Percentiles rank a stretch among this genome's conserved stretches.
Conservation (phyloP, 2,329 filamentous ascomycete species). For the Ophiocordyceps unilateralis region DNA sequence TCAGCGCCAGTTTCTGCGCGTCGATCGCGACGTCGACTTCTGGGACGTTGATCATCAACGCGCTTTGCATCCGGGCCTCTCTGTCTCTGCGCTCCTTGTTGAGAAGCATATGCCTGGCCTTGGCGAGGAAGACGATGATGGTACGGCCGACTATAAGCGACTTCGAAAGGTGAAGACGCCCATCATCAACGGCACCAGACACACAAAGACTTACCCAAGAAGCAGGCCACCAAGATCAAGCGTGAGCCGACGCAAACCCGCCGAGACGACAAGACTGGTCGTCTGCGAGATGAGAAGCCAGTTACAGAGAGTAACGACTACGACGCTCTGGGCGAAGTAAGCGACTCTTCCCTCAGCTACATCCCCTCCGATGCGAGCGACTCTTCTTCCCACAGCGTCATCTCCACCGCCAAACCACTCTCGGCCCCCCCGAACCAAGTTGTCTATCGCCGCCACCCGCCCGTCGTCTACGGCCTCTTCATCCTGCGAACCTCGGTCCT, state of each 20-base stretch:
- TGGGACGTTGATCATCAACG: constrained; percentile 12
- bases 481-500: constrained; percentile 21
- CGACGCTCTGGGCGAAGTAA: neutral
- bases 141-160: too few relatives aligned
- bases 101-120: constrained; percentile 2
- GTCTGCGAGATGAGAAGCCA: too few relatives aligned
- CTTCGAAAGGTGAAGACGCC: too few relatives aligned
- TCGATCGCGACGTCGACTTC: constrained; percentile 11
- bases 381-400: too few relatives aligned
- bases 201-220: neutral
- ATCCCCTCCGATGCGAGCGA: too few relatives aligned
- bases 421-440: neutral
- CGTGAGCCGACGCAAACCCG: neutral
- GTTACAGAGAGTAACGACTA: too few relatives aligned
- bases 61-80: neutral
- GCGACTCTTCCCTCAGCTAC: neutral
- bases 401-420: too few relatives aligned
- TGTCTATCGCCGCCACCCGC: constrained; percentile 14
- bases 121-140: neutral
- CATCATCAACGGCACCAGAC: too few relatives aligned
- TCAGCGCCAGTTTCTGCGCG: constrained; percentile 18
- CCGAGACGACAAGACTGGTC: too few relatives aligned
- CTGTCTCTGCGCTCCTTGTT: neutral
- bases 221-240: neutral
- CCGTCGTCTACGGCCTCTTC: constrained; percentile 26